Evolutionary conservation across 306 rosid species (phyloP), one percentile per base, ranked within the genome.

Genomic region (Vigna unguiculata): DNA sequence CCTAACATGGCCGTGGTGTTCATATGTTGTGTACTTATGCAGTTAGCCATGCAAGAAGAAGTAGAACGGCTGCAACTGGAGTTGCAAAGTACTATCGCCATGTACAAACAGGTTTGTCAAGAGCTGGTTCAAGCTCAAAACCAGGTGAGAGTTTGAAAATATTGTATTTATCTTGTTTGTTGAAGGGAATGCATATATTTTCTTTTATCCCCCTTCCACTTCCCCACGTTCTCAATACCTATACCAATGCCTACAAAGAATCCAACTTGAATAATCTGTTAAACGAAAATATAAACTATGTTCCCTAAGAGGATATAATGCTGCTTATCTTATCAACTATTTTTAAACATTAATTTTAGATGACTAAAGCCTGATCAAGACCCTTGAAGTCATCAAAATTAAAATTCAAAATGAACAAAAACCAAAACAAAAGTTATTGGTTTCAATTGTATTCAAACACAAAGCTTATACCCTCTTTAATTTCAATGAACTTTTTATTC

Each of bases 71-170:
- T 95, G 82, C 92, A 88, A 77, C 82, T 74, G 79, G 97, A 95
- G 84, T 83, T 95, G 80, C 97, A 84, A 77, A 87, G 78, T 84
- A 89, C 96, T 9, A 71, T 89, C 81, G 74, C 87, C 81, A 79
- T 92, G 98, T 90, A 95, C 71, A 88, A 79, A 86, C 85, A 80
- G 40, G 90, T 87, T 41, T 90, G 98, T 80, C 89, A 82, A 88
- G 97, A 90, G 52, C 83, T 95, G 84, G 97, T 75, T 65, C 90
- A 75, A 69, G 85, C 90, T 78, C 93, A 92, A 80, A 87, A 55
- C 74, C 85, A 89, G 96, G 98, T 95, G 75, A 84, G 88, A 80
- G 67, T 38, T 73, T 67, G 83, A 74, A 51, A 60, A 40, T 71
- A 51, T 72, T 52, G 61, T 40, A 16, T 43, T 68, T 82, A 69